Percentiles rank a stretch among this genome's conserved stretches.
Evolutionary conservation across 345 rosid genomes (phyloP).

Genomic region (Gossypium turneri): DNA sequence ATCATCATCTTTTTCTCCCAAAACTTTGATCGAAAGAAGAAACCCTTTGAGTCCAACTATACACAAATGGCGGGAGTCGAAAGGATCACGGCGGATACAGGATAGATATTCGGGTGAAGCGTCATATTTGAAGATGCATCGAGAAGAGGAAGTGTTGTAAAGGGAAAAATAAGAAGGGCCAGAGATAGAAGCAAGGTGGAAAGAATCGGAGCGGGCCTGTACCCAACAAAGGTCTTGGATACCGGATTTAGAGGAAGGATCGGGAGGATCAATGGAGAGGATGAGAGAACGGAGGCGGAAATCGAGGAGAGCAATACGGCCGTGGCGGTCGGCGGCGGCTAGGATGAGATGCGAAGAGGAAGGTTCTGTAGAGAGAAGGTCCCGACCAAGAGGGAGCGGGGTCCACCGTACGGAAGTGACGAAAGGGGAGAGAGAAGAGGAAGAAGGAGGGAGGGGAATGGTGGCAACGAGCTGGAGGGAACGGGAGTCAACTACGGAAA

Average conservation of each 20-base stretch:
- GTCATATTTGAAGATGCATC: slow-evolving; percentile 76
- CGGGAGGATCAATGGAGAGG: slow-evolving; percentile 58
- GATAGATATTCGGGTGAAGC: slow-evolving; percentile 74
- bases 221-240: slow-evolving; percentile 91
- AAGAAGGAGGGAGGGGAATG: slow-evolving; percentile 74
- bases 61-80: slow-evolving; percentile 81
- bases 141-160: slow-evolving; percentile 38
- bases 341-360: slow-evolving; percentile 69
- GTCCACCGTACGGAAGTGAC: slow-evolving; percentile 85
- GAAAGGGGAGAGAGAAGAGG: slow-evolving; percentile 67
- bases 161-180: slow-evolving; percentile 71
- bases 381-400: slow-evolving; percentile 69
- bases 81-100: slow-evolving; percentile 82
- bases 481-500: slow-evolving; percentile 67
- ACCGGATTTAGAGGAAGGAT: slow-evolving; percentile 54
- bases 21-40: slow-evolving; percentile 60
- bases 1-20: slow-evolving; percentile 65
- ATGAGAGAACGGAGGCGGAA: slow-evolving; percentile 61
- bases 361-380: slow-evolving; percentile 75
- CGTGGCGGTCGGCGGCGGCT: slow-evolving; percentile 93
- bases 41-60: slow-evolving; percentile 73
- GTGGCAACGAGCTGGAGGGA: slow-evolving; percentile 83
- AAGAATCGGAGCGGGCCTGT: slow-evolving; percentile 47
- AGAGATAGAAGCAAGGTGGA: slow-evolving; percentile 59
- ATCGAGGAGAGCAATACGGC: slow-evolving; percentile 80